Conservation (phyloP, 768 basidiomycete genomes). For the Russula sp. region DNA sequence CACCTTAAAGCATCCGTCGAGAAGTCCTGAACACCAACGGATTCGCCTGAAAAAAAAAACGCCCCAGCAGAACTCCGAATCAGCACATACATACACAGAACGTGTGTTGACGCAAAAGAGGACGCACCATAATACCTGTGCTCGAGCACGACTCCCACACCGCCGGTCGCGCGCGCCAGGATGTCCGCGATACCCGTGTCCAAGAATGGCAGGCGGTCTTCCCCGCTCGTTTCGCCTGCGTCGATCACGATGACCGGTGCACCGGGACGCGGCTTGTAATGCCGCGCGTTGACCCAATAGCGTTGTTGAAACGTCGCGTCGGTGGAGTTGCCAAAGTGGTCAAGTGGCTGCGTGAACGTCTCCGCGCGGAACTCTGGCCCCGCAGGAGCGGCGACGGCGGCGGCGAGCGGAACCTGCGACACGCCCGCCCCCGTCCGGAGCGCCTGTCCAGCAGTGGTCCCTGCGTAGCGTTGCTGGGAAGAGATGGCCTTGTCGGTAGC, state of each 20-base stretch:
- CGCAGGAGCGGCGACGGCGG: background rate
- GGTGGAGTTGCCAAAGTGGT: conserved; percentile 58
- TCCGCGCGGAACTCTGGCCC: conserved; percentile 46
- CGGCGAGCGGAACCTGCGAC: background rate
- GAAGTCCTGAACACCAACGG: conserved; percentile 68
- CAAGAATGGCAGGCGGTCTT: conserved; percentile 44
- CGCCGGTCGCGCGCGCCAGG: conserved; percentile 74
- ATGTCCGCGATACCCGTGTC: conserved; percentile 72
- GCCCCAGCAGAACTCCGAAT: background rate
- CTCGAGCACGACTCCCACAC: conserved; percentile 85
- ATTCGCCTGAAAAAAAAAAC: conserved; percentile 46
- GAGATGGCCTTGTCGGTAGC: background rate
- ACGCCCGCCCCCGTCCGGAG: background rate
- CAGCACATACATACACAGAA: conserved; percentile 11
- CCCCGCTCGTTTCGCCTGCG: conserved; percentile 88
- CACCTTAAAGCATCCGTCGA: conserved; percentile 78
- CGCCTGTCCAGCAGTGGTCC: too few species aligned
- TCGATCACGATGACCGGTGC: conserved; percentile 88
- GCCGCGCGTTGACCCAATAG: conserved; percentile 85
- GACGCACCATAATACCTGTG: conserved; percentile 78
- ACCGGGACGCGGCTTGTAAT: conserved; percentile 62
- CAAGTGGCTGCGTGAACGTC: conserved; percentile 80
- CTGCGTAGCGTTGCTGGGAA: conserved; percentile 3
- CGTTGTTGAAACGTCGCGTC: conserved; percentile 72
- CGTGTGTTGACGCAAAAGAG: background rate